These are phyloP conservation scores for Boletus sp. DNA, from an alignment of 1,284 basidiomycete genomes.

Conservation along the genomic window DNA sequence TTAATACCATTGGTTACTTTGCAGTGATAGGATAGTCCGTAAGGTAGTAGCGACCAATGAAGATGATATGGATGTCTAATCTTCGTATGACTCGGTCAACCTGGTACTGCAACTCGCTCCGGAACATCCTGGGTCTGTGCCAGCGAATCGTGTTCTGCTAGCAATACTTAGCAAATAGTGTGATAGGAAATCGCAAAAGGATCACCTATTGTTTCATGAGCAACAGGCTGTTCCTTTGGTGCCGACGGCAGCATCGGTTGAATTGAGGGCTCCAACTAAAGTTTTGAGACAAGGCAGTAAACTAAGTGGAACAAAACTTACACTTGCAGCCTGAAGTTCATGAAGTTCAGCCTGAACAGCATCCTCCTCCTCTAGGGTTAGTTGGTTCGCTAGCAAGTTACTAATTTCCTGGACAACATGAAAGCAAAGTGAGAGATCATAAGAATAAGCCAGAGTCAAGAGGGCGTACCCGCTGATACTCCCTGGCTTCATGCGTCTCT, in stretches of 20 bases:
- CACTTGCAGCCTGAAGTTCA: constrained; percentile 61
- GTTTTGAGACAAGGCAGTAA: constrained; percentile 9
- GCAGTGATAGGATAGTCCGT: constrained; percentile 11
- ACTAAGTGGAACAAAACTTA: constrained; percentile 30
- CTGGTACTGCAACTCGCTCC: constrained; percentile 20
- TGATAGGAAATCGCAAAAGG: not conserved
- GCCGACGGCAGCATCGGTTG: constrained; percentile 26
- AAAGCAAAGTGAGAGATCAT: constrained; percentile 6
- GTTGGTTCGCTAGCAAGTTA: constrained; percentile 77
- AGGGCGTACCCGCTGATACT: constrained; percentile 76
- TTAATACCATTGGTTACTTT: constrained; percentile 12
- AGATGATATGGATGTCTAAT: not conserved
- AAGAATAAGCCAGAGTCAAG: not conserved
- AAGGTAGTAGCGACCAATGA: constrained; percentile 7
- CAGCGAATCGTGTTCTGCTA: constrained; percentile 6
- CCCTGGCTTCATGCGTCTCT: constrained; percentile 88
- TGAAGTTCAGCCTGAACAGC: constrained; percentile 82
- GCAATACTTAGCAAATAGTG: constrained; percentile 3
- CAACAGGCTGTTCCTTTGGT: constrained; percentile 44
- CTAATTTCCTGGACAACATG: constrained; percentile 72
- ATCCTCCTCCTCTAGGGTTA: constrained; percentile 90
- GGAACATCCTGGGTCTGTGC: constrained; percentile 1
- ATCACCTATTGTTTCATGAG: constrained; percentile 30
- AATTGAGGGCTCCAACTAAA: constrained; percentile 11
- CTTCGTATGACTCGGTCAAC: constrained; percentile 15